A percentile compares a stretch with the other conserved stretches of the same genome.
Evolutionary conservation across 441 rosid genomes (phyloP).

Genomic region (Lepidium campestre): DNA sequence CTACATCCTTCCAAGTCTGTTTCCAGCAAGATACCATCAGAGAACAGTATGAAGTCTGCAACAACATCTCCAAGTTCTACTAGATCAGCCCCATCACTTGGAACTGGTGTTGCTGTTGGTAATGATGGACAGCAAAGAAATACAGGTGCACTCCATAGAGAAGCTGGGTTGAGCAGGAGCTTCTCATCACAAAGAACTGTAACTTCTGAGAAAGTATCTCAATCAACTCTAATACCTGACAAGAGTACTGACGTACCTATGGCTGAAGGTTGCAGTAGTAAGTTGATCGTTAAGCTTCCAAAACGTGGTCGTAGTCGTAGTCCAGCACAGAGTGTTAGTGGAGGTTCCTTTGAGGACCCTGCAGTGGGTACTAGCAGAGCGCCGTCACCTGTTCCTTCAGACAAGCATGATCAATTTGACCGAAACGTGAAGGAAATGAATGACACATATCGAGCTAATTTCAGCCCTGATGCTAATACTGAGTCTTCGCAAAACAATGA

Average conservation of each 20-base stretch:
- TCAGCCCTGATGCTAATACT: constrained; percentile 36
- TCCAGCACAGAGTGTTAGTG: constrained; percentile 67
- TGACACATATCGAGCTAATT: constrained; percentile 36
- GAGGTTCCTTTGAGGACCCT: constrained; percentile 65
- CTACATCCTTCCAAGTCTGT: constrained; percentile 55
- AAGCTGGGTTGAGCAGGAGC: constrained; percentile 40
- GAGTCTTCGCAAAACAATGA: constrained; percentile 68
- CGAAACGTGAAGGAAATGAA: constrained; percentile 45
- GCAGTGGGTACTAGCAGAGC: constrained; percentile 51
- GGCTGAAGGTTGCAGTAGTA: constrained; percentile 56
- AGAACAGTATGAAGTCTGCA: constrained; percentile 42
- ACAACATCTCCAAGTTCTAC: constrained; percentile 49
- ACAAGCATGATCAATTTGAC: constrained; percentile 62
- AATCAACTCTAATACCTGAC: constrained; percentile 37
- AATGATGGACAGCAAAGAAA: constrained; percentile 22
- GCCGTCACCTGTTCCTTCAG: constrained; percentile 55
- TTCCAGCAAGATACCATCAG: constrained; percentile 53
- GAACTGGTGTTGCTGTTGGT: constrained; percentile 31
- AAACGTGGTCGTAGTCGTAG: constrained; percentile 69
- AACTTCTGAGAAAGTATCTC: constrained; percentile 54
- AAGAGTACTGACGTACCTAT: constrained; percentile 46
- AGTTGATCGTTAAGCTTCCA: constrained; percentile 69
- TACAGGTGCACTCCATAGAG: constrained; percentile 47
- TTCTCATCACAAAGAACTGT: constrained; percentile 40
- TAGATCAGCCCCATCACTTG: constrained; percentile 45